Evolutionary conservation across 2,329 filamentous ascomycete species (phyloP).

Genomic region (Emydomyces testavorans): DNA sequence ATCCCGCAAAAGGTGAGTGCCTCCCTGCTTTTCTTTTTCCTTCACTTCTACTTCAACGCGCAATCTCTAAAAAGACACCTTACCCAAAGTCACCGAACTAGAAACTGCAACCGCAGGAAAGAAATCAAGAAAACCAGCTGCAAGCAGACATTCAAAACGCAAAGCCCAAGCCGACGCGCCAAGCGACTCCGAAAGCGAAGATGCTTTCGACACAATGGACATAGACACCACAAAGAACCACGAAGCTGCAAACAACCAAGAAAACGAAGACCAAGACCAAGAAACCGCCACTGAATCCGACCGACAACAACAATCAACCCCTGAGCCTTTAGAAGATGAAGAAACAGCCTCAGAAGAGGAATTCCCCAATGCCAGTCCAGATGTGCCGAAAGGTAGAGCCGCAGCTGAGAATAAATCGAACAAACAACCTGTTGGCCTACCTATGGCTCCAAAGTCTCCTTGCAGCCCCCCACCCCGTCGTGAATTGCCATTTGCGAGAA

Average conservation of each 20-base stretch:
- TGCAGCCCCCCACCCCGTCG: constrained; percentile 30
- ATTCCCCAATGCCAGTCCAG: not conserved
- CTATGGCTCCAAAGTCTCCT: constrained; percentile 3
- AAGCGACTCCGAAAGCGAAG: constrained; percentile 23
- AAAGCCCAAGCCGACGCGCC: constrained; percentile 18
- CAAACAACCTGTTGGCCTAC: not conserved
- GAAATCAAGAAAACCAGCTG: constrained; percentile 14
- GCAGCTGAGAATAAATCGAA: not conserved
- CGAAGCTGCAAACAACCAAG: constrained; percentile 5
- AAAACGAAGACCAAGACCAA: constrained; percentile 3
- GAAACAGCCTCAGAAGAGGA: constrained; percentile 25
- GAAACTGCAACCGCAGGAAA: constrained; percentile 18
- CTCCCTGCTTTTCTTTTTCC: not conserved
- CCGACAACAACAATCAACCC: constrained; percentile 20
- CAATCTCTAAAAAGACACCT: not conserved
- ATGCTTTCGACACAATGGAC: constrained; percentile 32
- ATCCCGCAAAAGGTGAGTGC: constrained; percentile 29
- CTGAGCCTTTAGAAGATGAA: constrained; percentile 27
- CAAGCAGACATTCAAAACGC: constrained; percentile 22
- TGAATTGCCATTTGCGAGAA: constrained; percentile 33
- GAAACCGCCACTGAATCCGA: constrained; percentile 19
- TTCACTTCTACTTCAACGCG: too few relatives aligned
- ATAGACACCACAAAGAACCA: constrained; percentile 20
- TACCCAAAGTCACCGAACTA: constrained; percentile 22
- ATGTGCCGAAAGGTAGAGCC: constrained; percentile 1